Base-by-base conservation (phyloP, 306 rosid genomes). In the Begonia fuchsioides region DNA sequence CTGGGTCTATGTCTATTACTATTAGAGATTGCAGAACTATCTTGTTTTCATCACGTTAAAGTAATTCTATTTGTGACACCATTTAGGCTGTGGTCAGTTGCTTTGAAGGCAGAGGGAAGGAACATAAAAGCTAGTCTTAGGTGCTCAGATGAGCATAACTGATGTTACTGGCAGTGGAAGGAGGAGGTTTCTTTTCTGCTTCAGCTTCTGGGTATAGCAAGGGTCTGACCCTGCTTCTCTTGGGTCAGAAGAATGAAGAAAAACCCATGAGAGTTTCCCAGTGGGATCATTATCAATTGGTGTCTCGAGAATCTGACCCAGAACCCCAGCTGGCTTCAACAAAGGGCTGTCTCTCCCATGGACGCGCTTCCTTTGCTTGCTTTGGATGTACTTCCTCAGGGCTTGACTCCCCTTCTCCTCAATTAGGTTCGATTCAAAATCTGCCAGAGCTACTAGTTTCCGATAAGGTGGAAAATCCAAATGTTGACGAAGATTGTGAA, bases 211-310 rank as follows among this genome's bases (percentile, higher is more conserved):
- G 97, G 62, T 90, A 81, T 77, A 85, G 95, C 68, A 88, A 88
- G 61, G 97, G 97, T 62, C 72, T 84, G 72, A 54, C 93, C 87
- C 90, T 88, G 70, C 94, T 90, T 54, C 82, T 90, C 55, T 73
- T 90, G 76, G 95, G 94, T 67, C 87, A 79, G 68, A 81, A 77
- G 76, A 68, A 72, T 62, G 86, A 85, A 74, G 94, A 81, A 63
- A 84, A 79, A 75, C 92, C 84, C 98, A 85, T 81, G 95, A 85
- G 92, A 90, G 94, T 90, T 66, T 74, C 76, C 16, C 98, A 95
- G 76, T 85, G 93, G 97, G 84, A 76, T 64, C 97, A 88, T 66
- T 88, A 88, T 90, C 97, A 76, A 76, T 85, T 85, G 87, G 93
- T 85, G 65, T 84, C 76, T 76, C 78, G 69, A 84, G 97, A 75